Percentiles rank a stretch among this genome's conserved stretches.
phyloP scores from a whole-genome alignment of 139 green algal species.

The Picochlorum sp. region DNA sequence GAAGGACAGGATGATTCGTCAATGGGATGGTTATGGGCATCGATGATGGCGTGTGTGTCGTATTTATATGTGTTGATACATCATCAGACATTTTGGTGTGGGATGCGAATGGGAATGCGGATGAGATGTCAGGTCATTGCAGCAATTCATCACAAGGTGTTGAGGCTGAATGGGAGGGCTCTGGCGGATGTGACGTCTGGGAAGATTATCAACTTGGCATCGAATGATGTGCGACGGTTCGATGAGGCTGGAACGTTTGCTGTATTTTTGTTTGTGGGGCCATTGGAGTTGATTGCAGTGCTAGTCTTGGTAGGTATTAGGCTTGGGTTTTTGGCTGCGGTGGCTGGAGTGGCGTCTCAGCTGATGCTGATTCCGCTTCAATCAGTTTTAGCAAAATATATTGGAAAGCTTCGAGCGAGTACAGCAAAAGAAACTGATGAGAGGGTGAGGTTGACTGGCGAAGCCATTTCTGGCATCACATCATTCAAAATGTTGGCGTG shows the following conservation, averaged over 20 bases:
- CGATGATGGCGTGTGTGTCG: conserved; percentile 34
- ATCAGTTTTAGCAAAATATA: conserved; percentile 43
- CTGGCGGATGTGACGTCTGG: conserved; percentile 40
- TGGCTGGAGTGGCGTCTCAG: conserved; percentile 50
- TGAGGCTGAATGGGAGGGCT: conserved; percentile 63
- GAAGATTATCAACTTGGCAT: conserved; percentile 41
- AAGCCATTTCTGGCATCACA: conserved; percentile 45
- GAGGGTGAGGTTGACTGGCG: conserved; percentile 59
- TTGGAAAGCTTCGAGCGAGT: conserved; percentile 34
- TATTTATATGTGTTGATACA: conserved; percentile 54
- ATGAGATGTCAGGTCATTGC: conserved; percentile 49
- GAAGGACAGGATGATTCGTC: not conserved
- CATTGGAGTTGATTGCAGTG: conserved; percentile 60
- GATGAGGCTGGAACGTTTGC: conserved; percentile 63
- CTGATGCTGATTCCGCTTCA: conserved; percentile 63
- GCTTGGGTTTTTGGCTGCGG: conserved; percentile 53
- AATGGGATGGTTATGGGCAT: conserved; percentile 62
- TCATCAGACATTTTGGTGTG: conserved; percentile 71
- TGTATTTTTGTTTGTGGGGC: conserved; percentile 39
- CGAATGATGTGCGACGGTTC: conserved; percentile 65
- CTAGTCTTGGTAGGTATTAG: conserved; percentile 56
- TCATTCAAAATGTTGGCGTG: conserved; percentile 77
- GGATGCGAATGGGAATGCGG: conserved; percentile 36
- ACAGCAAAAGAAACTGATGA: conserved; percentile 60
- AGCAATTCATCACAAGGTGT: conserved; percentile 40